phyloP scores from a whole-genome alignment of 345 rosid species.

The Rhizophora apiculata region DNA sequence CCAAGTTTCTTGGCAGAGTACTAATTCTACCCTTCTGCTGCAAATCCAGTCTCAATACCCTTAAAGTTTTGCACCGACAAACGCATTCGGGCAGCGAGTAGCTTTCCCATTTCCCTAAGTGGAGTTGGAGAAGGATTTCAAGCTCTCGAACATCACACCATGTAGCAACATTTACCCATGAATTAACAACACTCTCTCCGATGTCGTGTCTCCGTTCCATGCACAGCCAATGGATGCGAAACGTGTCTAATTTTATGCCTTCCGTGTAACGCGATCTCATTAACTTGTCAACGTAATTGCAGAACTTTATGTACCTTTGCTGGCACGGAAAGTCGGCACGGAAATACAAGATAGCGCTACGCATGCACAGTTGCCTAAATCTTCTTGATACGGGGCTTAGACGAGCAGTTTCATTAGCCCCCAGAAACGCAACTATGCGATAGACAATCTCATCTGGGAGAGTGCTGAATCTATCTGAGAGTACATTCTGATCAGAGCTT shows the following conservation, averaged over 20 bases:
- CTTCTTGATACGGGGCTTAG: conserved; percentile 11
- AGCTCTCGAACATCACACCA: conserved; percentile 13
- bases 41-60: conserved; percentile 17
- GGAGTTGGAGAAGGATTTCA: conserved; percentile 11
- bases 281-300: neutral
- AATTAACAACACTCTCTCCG: neutral
- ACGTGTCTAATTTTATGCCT: neutral
- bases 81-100: conserved; percentile 11
- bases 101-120: neutral
- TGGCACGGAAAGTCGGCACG: conserved; percentile 7
- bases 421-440: conserved; percentile 13
- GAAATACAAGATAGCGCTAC: conserved; percentile 14
- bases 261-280: neutral
- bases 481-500: no score
- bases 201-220: neutral
- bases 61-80: conserved; percentile 8
- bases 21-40: conserved; percentile 2
- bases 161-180: conserved; percentile 2
- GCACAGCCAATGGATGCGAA: conserved; percentile 13
- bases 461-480: conserved; percentile 4
- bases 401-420: conserved; percentile 10
- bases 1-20: neutral
- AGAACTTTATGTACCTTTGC: conserved; percentile 4
- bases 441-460: neutral
- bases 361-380: neutral